These are phyloP conservation scores for Penicillium sp. DNA, from an alignment of 2,329 filamentous ascomycete genomes.

Conservation along the genomic window DNA sequence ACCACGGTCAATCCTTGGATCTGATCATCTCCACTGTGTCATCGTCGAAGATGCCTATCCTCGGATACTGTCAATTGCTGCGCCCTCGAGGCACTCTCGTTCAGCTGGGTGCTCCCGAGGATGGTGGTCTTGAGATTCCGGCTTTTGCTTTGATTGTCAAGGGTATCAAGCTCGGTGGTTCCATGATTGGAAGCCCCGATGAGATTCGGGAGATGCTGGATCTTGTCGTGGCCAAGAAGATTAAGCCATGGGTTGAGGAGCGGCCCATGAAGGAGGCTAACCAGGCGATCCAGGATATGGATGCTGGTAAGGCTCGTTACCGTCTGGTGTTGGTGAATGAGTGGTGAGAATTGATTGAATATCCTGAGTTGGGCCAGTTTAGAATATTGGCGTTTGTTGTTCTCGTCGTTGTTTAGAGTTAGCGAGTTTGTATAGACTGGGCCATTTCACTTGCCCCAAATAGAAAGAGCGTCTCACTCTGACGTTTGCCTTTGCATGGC, in stretches of 20 bases:
- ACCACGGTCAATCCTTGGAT: slow-evolving; percentile 57
- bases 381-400: neutral
- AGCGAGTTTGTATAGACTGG: neutral
- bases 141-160: slow-evolving; percentile 63
- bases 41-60: slow-evolving; percentile 50
- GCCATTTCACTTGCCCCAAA: neutral
- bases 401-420: neutral
- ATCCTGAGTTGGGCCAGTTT: neutral
- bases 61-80: slow-evolving; percentile 26
- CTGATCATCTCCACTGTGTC: slow-evolving; percentile 64
- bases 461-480: slow-evolving; percentile 6
- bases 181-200: slow-evolving; percentile 46
- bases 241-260: slow-evolving; percentile 51
- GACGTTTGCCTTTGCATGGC: slow-evolving; percentile 2
- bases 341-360: slow-evolving; percentile 20
- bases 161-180: slow-evolving; percentile 55
- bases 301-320: slow-evolving; percentile 51
- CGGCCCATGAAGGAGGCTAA: slow-evolving; percentile 52
- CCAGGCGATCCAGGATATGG: slow-evolving; percentile 51
- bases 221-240: slow-evolving; percentile 46
- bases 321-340: slow-evolving; percentile 53
- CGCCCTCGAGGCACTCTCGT: slow-evolving; percentile 51
- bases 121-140: slow-evolving; percentile 57
- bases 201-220: slow-evolving; percentile 53
- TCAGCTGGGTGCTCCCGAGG: slow-evolving; percentile 71